Base-by-base conservation (phyloP, 2,329 filamentous ascomycete genomes). In the Aspergillus flavus region DNA sequence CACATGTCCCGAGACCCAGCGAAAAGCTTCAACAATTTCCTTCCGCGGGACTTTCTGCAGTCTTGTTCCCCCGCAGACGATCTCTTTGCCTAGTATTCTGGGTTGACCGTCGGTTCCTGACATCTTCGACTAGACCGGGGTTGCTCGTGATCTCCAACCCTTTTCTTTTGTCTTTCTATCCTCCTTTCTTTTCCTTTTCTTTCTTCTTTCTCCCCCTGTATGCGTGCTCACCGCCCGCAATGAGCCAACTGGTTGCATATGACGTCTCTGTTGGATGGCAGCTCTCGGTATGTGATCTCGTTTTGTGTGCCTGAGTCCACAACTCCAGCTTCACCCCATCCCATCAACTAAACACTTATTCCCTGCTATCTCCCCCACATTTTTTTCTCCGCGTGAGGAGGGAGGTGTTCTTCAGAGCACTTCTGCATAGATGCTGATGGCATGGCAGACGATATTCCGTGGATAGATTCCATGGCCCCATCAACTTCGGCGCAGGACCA, bases 401-500 rank as follows among this genome's bases (percentile, higher is more conserved):
- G 21, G 39, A 52, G 52, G 57, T 48, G 21, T 48, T 48, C 45
- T 48, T 16, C 21, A 48, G 45, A 48, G 45, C 21, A 48, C 45
- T 48, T 19, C 12, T 41, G 7, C 28, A 41, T 48, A 34, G 56
- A 65, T 65, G 45, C 58, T 58, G 57, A 67, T 72, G 61, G 63
- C 52, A 54, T 61, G 59, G 55, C 62, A 75, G 70, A 75, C 80
- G 79, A 82, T 71, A 80, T 82, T 64, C 83, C 83, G 74, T 86
- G 83, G 84, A 79, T 83, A 77, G 78, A 78, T 77, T 83, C 81
- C 76, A 85, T 85, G 83, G 80, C 81, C 69, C 78, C 81, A 68
- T 73, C 78, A 71, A 72, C 77, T 61, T 73, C 73, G 65, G 59
- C 71, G 39, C 75, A 79, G 64, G 75, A 80, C 63, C 71, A 78